Evolutionary conservation across 2,329 filamentous ascomycete genomes (phyloP).

Genomic region (Microdochium nivale): DNA sequence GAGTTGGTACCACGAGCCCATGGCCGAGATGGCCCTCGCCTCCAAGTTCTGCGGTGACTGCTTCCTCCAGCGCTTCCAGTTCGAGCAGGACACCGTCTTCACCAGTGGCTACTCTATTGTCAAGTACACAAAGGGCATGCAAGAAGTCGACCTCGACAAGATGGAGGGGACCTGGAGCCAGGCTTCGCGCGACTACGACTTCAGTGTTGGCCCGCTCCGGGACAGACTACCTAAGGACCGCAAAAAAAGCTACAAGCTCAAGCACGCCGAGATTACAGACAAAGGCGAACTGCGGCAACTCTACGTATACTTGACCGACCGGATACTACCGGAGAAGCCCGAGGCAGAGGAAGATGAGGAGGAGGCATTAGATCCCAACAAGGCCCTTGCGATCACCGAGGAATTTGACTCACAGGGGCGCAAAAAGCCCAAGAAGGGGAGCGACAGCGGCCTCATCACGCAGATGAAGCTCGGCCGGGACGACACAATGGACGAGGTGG

Average conservation of each 20-base stretch:
- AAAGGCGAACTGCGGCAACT: constrained; percentile 41
- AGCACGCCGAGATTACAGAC: constrained; percentile 31
- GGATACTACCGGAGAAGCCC: neutral
- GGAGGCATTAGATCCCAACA: neutral
- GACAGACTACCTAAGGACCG: constrained; percentile 20
- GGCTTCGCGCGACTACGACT: constrained; percentile 27
- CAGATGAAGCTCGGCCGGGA: neutral
- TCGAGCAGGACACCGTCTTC: constrained; percentile 35
- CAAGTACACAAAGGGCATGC: constrained; percentile 32
- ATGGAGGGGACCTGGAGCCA: constrained; percentile 44
- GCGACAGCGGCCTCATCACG: neutral
- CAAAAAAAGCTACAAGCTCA: constrained; percentile 44
- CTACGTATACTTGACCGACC: constrained; percentile 29
- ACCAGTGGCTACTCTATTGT: constrained; percentile 52
- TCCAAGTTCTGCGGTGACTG: constrained; percentile 47
- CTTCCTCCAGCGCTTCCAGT: constrained; percentile 46
- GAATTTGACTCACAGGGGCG: neutral
- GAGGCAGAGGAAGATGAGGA: neutral
- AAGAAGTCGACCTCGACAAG: constrained; percentile 30
- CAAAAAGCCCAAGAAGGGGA: neutral
- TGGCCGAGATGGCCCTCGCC: constrained; percentile 40
- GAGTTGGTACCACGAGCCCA: constrained; percentile 44
- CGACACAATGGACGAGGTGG: constrained; percentile 30
- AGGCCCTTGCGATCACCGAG: neutral
- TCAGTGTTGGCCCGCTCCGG: constrained; percentile 44